Evolutionary conservation across 73 alveolate species (phyloP).

Genomic region (Paramecium tetraurelia): DNA sequence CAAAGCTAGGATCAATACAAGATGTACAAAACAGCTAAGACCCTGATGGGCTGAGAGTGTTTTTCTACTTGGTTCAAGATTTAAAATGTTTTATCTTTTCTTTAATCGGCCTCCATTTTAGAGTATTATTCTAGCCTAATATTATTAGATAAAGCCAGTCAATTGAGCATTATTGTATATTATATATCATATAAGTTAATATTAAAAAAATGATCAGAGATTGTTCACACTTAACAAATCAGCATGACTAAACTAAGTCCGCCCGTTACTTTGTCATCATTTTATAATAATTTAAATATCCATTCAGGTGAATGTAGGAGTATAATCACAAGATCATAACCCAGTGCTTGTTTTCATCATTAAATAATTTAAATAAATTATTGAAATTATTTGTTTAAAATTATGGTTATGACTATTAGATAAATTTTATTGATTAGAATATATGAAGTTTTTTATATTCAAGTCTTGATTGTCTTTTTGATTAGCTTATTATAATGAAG

Average conservation of each 20-base stretch:
- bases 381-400: not conserved
- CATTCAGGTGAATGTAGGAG: not conserved
- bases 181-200: not conserved
- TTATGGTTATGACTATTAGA: not conserved
- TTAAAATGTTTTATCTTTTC: conserved; percentile 86
- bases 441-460: not conserved
- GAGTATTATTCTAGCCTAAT: conserved; percentile 52
- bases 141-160: not conserved
- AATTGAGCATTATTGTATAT: not conserved
- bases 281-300: not conserved
- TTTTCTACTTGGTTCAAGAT: conserved; percentile 84
- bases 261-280: conserved; percentile 29
- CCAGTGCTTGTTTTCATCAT: conserved; percentile 16
- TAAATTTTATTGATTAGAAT: not conserved
- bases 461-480: too few species aligned
- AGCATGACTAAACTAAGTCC: conserved; percentile 21
- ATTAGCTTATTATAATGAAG: too few species aligned
- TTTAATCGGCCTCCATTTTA: conserved; percentile 87
- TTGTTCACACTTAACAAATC: conserved; percentile 36
- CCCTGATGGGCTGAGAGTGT: conserved; percentile 89
- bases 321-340: conserved; percentile 16
- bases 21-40: conserved; percentile 86
- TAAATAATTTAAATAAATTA: not conserved
- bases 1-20: conserved; percentile 84
- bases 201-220: not conserved